phyloP scores from a whole-genome alignment of 768 basidiomycete species.

The Agrocybe praecox region DNA sequence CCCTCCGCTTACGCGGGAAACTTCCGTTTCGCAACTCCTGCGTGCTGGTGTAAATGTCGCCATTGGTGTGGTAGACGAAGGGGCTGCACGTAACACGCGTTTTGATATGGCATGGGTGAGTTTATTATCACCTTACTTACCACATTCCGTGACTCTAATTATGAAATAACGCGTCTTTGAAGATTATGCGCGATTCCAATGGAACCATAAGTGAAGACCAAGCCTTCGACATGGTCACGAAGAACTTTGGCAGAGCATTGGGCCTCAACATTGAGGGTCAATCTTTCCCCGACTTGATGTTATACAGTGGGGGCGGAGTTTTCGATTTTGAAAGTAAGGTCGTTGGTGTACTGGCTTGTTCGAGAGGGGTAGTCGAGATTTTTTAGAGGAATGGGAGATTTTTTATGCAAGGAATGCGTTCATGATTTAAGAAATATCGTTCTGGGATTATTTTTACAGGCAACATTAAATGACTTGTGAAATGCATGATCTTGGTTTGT shows the following conservation, averaged over 20 bases:
- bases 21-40: conserved; percentile 54
- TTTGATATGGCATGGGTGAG: conserved; percentile 65
- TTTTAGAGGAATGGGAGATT: no score
- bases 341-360: conserved; percentile 41
- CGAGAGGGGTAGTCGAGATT: conserved; percentile 33
- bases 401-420: no score
- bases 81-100: conserved; percentile 66
- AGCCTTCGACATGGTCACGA: conserved; percentile 42
- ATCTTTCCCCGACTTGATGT: conserved; percentile 39
- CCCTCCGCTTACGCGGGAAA: conserved; percentile 63
- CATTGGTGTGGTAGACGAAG: conserved; percentile 59
- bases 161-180: background rate
- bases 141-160: background rate
- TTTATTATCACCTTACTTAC: conserved; percentile 2
- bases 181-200: conserved; percentile 30
- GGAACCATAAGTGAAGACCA: conserved; percentile 41
- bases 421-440: no score
- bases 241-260: conserved; percentile 44
- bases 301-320: conserved; percentile 39
- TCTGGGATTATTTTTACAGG: no score
- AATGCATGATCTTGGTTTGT: no score
- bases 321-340: conserved; percentile 49
- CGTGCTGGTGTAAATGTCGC: conserved; percentile 65
- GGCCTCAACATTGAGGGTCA: conserved; percentile 28
- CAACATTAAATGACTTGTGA: no score